phyloP scores from a whole-genome alignment of 352 stramenopile species.

The Pythium volutum region DNA sequence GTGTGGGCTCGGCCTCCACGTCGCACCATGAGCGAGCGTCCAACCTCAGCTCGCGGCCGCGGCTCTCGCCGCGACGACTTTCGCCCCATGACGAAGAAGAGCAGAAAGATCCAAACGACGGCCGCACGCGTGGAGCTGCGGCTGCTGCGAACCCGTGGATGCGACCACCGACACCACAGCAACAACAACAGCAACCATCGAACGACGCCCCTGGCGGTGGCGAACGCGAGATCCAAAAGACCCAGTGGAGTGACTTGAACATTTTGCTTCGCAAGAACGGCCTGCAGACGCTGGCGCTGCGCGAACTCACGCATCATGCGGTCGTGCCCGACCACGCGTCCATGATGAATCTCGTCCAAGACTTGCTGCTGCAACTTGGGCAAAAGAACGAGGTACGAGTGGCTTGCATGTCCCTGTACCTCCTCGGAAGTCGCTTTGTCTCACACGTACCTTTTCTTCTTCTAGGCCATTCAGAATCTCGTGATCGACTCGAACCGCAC shows the following conservation, averaged over 20 bases:
- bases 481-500: conserved; percentile 64
- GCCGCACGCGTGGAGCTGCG: neutral
- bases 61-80: conserved; percentile 11
- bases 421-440: neutral
- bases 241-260: conserved; percentile 49
- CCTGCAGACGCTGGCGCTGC: conserved; percentile 43
- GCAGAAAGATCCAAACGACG: conserved; percentile 4
- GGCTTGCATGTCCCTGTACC: neutral
- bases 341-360: conserved; percentile 58
- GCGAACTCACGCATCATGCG: conserved; percentile 5
- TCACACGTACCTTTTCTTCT: neutral
- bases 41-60: neutral
- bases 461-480: conserved; percentile 74
- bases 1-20: conserved; percentile 33
- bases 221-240: conserved; percentile 15
- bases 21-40: neutral
- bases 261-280: conserved; percentile 59
- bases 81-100: conserved; percentile 17
- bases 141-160: conserved; percentile 14
- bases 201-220: neutral
- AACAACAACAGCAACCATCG: no score
- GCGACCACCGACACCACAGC: neutral
- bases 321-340: conserved; percentile 43
- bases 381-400: conserved; percentile 60
- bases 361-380: conserved; percentile 55